Conservation (phyloP, 2,329 filamentous ascomycete species). For the Fusarium xyrophilum region DNA sequence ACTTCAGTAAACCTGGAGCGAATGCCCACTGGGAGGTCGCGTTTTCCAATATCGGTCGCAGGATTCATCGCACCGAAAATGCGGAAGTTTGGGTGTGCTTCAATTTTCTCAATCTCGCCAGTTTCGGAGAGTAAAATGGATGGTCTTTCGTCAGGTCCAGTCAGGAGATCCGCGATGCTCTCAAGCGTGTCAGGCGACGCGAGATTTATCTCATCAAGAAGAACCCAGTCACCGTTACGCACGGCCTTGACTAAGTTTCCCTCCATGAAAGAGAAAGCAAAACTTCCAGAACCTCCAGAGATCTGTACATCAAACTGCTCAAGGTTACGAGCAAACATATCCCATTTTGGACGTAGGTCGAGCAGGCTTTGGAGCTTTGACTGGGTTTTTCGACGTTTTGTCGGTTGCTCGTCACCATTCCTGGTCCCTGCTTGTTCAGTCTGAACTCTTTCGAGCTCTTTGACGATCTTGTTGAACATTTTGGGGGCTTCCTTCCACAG, state of each 20-base stretch:
- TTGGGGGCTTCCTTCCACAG: conserved; percentile 89
- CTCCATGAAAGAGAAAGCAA: conserved; percentile 95
- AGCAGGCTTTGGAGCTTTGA: conserved; percentile 70
- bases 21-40: conserved; percentile 87
- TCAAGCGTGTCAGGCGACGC: conserved; percentile 94
- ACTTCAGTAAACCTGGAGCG: conserved; percentile 94
- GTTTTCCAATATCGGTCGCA: conserved; percentile 95
- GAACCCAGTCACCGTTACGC: conserved; percentile 93
- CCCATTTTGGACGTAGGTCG: conserved; percentile 74
- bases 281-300: conserved; percentile 72
- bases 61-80: conserved; percentile 99
- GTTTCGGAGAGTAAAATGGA: conserved; percentile 92
- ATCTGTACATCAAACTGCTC: conserved; percentile 83
- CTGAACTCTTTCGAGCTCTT: conserved; percentile 58
- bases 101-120: conserved; percentile 87
- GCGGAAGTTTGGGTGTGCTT: conserved; percentile 89
- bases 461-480: conserved; percentile 79
- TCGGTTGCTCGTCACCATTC: conserved; percentile 59
- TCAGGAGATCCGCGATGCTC: conserved; percentile 87
- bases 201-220: conserved; percentile 96
- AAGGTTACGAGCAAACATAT: conserved; percentile 75
- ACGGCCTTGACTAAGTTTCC: conserved; percentile 97
- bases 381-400: conserved; percentile 72
- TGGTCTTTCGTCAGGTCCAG: conserved; percentile 73
- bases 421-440: conserved; percentile 47